phyloP scores from a whole-genome alignment of 345 rosid species.

The Euphorbia peplus region DNA sequence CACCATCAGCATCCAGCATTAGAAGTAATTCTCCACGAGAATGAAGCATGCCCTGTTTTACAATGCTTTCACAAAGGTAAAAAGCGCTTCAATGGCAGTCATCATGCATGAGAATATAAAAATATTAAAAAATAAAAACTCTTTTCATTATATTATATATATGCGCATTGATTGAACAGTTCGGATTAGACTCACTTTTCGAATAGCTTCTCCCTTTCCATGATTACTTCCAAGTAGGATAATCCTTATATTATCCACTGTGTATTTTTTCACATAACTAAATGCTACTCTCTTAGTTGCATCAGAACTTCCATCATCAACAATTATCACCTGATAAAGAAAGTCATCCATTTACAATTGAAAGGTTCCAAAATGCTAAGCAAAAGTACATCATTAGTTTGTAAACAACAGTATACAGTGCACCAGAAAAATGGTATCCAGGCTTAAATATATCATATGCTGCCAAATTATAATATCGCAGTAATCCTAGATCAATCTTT shows the following conservation, averaged over 20 bases:
- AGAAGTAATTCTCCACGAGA: slow-evolving; percentile 93
- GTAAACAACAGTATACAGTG: not conserved
- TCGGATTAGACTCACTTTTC: slow-evolving; percentile 73
- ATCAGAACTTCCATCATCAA: slow-evolving; percentile 97
- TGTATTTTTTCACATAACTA: slow-evolving; percentile 63
- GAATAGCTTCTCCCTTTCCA: slow-evolving; percentile 99
- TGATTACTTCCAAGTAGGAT: slow-evolving; percentile 92
- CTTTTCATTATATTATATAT: slow-evolving; percentile 10
- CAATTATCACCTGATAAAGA: slow-evolving; percentile 61
- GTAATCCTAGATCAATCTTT: not conserved
- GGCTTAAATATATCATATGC: not conserved
- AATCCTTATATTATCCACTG: slow-evolving; percentile 73
- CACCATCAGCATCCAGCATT: slow-evolving; percentile 99
- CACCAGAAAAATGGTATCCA: not conserved
- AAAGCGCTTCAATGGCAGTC: slow-evolving; percentile 52
- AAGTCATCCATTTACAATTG: slow-evolving; percentile 11
- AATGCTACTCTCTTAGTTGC: slow-evolving; percentile 81
- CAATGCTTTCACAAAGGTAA: slow-evolving; percentile 74
- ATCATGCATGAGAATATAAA: slow-evolving; percentile 11
- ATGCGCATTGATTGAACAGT: slow-evolving; percentile 6
- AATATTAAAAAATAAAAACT: slow-evolving; percentile 3
- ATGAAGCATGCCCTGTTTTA: slow-evolving; percentile 99
- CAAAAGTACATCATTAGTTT: slow-evolving; percentile 5
- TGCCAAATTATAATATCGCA: not conserved
- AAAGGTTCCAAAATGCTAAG: not conserved